These are phyloP conservation scores for Carex pumila DNA, from an alignment of 176 grass and related monocot species.

Conservation along the genomic window DNA sequence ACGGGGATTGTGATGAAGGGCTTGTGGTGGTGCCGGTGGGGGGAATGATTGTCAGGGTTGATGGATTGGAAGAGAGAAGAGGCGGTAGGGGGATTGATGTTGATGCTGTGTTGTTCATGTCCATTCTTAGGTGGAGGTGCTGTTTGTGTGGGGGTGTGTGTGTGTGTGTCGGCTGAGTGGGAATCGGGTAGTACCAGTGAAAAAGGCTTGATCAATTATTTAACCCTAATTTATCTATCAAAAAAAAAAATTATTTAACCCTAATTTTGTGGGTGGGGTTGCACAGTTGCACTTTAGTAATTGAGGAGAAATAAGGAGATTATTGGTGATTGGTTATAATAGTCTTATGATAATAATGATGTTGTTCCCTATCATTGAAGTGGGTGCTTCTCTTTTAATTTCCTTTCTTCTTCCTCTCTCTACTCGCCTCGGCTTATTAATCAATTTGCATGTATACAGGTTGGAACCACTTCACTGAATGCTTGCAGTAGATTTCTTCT, in stretches of 20 bases:
- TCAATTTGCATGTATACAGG: neutral
- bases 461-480: neutral
- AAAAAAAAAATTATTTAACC: constrained; percentile 7
- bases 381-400: neutral
- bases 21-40: neutral
- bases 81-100: neutral
- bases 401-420: neutral
- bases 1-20: constrained; percentile 1
- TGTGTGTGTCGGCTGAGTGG: neutral
- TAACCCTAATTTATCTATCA: constrained; percentile 19
- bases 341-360: constrained; percentile 14
- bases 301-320: neutral
- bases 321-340: neutral
- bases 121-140: neutral
- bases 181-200: neutral
- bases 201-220: neutral
- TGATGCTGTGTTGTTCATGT: neutral
- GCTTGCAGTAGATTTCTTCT: neutral
- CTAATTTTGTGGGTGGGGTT: neutral
- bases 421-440: neutral
- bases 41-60: neutral
- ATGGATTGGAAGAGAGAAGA: neutral
- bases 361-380: neutral
- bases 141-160: neutral
- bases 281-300: neutral